phyloP scores from a whole-genome alignment of 2,329 filamentous ascomycete species.

The Diplodia seriata region DNA sequence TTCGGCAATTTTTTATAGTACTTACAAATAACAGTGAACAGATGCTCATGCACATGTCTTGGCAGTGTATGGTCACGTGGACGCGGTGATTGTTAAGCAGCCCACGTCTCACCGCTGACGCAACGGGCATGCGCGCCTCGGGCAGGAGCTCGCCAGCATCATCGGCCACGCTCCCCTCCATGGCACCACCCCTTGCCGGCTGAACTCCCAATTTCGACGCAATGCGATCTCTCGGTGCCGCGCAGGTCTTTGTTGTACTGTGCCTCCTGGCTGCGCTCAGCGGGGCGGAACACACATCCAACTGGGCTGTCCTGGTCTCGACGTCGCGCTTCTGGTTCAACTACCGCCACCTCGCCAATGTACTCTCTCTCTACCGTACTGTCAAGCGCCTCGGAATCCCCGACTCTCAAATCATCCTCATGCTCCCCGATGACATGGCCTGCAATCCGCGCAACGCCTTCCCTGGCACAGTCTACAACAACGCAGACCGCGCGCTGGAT shows the following conservation, averaged over 20 bases:
- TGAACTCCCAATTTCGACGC: slow-evolving; percentile 3
- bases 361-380: slow-evolving; percentile 94
- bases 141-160: slow-evolving; percentile 16
- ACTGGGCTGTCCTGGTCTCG: slow-evolving; percentile 98
- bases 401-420: slow-evolving; percentile 98
- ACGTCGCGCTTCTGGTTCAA: slow-evolving; percentile 99
- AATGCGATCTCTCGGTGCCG: not conserved
- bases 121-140: slow-evolving; percentile 8
- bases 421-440: slow-evolving; percentile 99
- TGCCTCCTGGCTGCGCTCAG: slow-evolving; percentile 20
- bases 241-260: not conserved
- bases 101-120: not conserved
- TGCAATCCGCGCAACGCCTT: slow-evolving; percentile 99
- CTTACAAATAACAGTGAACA: not conserved
- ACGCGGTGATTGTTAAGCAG: slow-evolving; percentile 15
- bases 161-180: not conserved
- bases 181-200: slow-evolving; percentile 1
- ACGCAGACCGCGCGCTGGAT: slow-evolving; percentile 92
- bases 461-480: slow-evolving; percentile 97
- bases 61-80: slow-evolving; percentile 1
- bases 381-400: slow-evolving; percentile 98
- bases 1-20: slow-evolving; percentile 1
- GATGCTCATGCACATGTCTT: slow-evolving; percentile 6
- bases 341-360: slow-evolving; percentile 97
- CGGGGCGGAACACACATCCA: slow-evolving; percentile 86